Conservation (phyloP, 179 eudicot genomes). For the Beta corolliflora region DNA sequence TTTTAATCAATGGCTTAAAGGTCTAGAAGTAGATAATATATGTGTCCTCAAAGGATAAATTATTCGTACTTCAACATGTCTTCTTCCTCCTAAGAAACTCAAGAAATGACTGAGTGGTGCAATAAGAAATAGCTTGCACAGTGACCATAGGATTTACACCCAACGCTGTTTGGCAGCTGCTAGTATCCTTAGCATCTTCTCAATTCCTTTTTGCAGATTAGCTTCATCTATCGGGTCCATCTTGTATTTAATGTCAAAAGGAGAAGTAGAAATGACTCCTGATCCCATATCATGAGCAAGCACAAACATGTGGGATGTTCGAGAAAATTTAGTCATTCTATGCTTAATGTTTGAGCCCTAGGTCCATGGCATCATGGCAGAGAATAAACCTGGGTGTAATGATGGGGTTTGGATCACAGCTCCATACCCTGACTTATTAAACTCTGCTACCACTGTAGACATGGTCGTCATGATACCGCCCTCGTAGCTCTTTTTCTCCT, state of each 20-base stretch:
- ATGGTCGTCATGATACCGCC: conserved; percentile 72
- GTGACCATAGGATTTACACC: conserved; percentile 89
- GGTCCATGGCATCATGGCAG: conserved; percentile 59
- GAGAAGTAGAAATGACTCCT: conserved; percentile 38
- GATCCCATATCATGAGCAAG: conserved; percentile 57
- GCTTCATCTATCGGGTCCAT: conserved; percentile 40
- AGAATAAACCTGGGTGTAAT: conserved; percentile 69
- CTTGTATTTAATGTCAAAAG: conserved; percentile 36
- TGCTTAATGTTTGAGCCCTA: conserved; percentile 51
- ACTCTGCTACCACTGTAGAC: conserved; percentile 47
- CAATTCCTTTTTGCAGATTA: conserved; percentile 46
- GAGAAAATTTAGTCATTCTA: conserved; percentile 57
- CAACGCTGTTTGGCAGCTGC: conserved; percentile 71
- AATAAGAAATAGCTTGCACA: conserved; percentile 62
- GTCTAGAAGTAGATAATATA: no score
- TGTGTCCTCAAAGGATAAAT: no score
- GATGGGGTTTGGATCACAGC: conserved; percentile 68
- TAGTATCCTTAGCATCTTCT: conserved; percentile 56
- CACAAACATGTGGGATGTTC: conserved; percentile 61
- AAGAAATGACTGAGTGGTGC: conserved; percentile 59
- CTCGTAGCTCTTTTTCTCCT: conserved; percentile 53
- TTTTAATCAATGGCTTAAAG: no score
- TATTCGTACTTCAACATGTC: not conserved
- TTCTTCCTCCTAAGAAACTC: conserved; percentile 48
- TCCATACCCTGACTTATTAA: conserved; percentile 43